Percentiles rank a stretch among this genome's conserved stretches.
Conservation (phyloP, 331 rosid species). For the Phaseolus coccineus region DNA sequence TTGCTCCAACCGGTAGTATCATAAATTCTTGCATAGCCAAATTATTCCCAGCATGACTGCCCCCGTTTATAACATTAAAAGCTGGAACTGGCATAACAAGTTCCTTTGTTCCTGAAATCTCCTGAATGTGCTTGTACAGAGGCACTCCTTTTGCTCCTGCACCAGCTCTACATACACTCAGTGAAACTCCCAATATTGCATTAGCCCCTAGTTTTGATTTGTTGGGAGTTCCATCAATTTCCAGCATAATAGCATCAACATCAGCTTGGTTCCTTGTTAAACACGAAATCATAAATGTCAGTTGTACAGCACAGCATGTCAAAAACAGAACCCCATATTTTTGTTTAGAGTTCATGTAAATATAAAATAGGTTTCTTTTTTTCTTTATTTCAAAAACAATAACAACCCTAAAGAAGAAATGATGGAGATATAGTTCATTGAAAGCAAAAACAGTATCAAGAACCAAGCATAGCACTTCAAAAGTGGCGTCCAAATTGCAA, state of each 20-base stretch:
- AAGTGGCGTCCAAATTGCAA: constrained; percentile 1
- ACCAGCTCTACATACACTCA: constrained; percentile 96
- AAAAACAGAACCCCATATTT: constrained; percentile 31
- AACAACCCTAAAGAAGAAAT: background rate
- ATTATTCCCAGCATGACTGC: constrained; percentile 97
- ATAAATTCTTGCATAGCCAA: constrained; percentile 99
- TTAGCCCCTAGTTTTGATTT: constrained; percentile 96
- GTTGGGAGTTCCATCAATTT: constrained; percentile 96
- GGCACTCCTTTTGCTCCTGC: constrained; percentile 97
- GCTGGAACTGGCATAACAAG: constrained; percentile 99
- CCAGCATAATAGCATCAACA: constrained; percentile 95
- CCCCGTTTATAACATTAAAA: constrained; percentile 97
- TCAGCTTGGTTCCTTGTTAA: constrained; percentile 79
- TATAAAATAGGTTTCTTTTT: constrained; percentile 7
- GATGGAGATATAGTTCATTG: background rate
- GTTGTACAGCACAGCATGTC: constrained; percentile 23
- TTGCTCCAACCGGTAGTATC: constrained; percentile 94
- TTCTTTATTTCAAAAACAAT: background rate
- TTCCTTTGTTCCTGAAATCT: constrained; percentile 86
- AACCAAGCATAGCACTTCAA: constrained; percentile 28
- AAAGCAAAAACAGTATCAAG: constrained; percentile 11
- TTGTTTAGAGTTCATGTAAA: constrained; percentile 14
- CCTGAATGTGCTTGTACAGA: constrained; percentile 89
- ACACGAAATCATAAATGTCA: constrained; percentile 40
- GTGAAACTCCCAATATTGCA: constrained; percentile 96